Evolutionary conservation across 1,139 yeast genomes (phyloP).

Genomic region (Taphrina populina): DNA sequence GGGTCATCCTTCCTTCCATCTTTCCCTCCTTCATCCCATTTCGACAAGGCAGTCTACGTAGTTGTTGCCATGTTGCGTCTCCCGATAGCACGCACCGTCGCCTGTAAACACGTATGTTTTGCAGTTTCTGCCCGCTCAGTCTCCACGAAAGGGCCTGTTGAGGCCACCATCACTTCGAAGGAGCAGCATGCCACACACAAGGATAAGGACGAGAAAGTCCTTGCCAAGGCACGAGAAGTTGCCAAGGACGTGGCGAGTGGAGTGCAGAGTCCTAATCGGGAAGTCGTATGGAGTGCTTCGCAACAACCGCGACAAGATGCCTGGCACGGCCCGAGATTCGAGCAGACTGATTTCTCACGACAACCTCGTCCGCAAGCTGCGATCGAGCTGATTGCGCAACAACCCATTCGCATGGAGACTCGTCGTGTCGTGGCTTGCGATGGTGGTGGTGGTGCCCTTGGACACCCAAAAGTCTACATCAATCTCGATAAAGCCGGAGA

Average conservation of each 20-base stretch:
- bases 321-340: constrained; percentile 65
- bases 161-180: constrained; percentile 8
- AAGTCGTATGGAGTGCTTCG: constrained; percentile 65
- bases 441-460: constrained; percentile 75
- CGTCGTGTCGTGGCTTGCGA: constrained; percentile 75
- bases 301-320: constrained; percentile 66
- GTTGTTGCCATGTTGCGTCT: constrained; percentile 13
- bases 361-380: constrained; percentile 82
- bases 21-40: no score
- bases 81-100: background rate
- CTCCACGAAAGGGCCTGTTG: constrained; percentile 19
- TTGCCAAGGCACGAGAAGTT: constrained; percentile 32
- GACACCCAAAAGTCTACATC: constrained; percentile 82
- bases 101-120: background rate
- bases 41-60: no score
- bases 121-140: constrained; percentile 3
- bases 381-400: constrained; percentile 73
- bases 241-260: constrained; percentile 32
- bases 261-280: constrained; percentile 74
- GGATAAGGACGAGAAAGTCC: constrained; percentile 24
- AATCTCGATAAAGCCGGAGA: constrained; percentile 69
- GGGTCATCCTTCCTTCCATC: no score
- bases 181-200: constrained; percentile 18
- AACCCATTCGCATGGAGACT: constrained; percentile 67
- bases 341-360: constrained; percentile 61